Base-by-base conservation (phyloP, 176 grass and related monocot genomes). In the Musa beccarii region DNA sequence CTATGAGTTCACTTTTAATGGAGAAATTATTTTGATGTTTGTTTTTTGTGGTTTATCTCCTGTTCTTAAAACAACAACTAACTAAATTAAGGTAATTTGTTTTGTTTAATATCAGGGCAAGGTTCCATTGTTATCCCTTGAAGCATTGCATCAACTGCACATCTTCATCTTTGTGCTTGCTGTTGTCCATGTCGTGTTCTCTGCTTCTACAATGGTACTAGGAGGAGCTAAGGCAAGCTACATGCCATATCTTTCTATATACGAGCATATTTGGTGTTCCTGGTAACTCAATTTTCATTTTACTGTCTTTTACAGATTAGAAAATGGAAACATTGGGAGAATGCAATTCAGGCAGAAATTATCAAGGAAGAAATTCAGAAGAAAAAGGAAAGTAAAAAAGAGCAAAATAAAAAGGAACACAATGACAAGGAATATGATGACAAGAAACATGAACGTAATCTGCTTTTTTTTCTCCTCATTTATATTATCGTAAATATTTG, bases 151-250 rank as follows among this genome's bases (percentile, higher is more conserved):
- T 73, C 82, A 98, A 62, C 15, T 98, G 9, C 95, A 98, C 78
- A 91, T 98, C 72, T 98, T 98, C 81, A 92, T 98, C 69, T 98
- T 98, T 63, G 86, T 77, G 24, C 70, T 98, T 66, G 90, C 90
- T 0, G 82, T 91, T 50, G 84, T 82, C 4, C 95, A 98, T 83
- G 91, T 98, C 62, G 51, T 91, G 79, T 84, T 98, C 51, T 91
- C 84, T 56, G 86, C 85, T 52, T 26, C 77, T 17, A 98, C 90
- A 61, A 49, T 93, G 64, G 69, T 91, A 82, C 77, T 98, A 53
- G 94, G 88, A 82, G 75, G 79, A 53, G 73, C 73, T 50, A 90
- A 93, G 86, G 94, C 93, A 83, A 9, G 43, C 52, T 53, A 49
- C 16, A n/a, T 59, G 13, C 2, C 55, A 75, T 24, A 10, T 66